Base-by-base conservation (phyloP, 495 filamentous ascomycete species). In the Beverwykella pulmonaria region DNA sequence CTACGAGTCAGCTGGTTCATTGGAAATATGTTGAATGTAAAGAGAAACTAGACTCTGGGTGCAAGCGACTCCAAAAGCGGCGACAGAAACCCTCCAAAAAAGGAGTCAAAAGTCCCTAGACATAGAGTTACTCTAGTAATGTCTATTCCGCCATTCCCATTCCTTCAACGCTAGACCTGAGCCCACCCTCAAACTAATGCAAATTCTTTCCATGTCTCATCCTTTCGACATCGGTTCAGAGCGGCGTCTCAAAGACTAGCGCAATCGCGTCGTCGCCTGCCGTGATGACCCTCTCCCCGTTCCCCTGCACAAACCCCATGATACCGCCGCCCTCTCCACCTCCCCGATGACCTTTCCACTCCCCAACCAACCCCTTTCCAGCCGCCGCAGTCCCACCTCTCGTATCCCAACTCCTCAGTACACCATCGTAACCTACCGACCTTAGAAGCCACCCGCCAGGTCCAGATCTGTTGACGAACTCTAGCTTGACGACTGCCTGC, bases 281-380 rank as follows among this genome's bases (percentile, higher is more conserved):
- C 19, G 93, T 97, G 14, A 93, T 86, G 26, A 97, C 81, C 65
- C 86, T 82, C 25, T 79, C 76, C 61, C 89, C 87, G 1, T 86
- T 86, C 34, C 85, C 80, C 78, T 96, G 90, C 53, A 94, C 90
- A 75, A 97, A 97, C 0, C 88, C 93, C 75, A 97, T 79, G 32
- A 97, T 90, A 56, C 93, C 93, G 32, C 92, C 92, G 4, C 90
- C 91, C 69, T 96, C 92, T 0, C 89, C 87, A 29, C 88, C 88
- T 22, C 87, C 88, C 56, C 90, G 78, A 71, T 96, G 92, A 1
- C 91, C 92, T 71, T 82, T 88, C 89, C 91, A 93, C 75, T 96
- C 92, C 50, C 84, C 86, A 19, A 89, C 74, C 63, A 92, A 74
- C 29, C 88, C 91, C 56, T 85, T 85, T 34, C 76, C 80, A 9